These are phyloP conservation scores for Colletotrichum sp. DNA, from an alignment of 2,329 filamentous ascomycete species.

Conservation along the genomic window DNA sequence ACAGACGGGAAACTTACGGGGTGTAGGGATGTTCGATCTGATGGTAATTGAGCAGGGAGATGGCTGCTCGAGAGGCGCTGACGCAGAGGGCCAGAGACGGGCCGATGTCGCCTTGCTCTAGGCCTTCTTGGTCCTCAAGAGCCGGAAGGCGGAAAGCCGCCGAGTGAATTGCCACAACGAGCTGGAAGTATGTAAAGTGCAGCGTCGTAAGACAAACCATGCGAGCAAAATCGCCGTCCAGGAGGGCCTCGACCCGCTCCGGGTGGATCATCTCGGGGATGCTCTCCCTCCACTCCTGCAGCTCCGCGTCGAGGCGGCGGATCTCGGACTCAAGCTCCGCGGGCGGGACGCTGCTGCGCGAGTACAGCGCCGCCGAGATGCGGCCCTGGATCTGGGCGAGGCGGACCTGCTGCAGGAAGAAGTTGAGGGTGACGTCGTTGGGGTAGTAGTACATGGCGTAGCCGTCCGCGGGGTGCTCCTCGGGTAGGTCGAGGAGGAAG, in stretches of 20 bases:
- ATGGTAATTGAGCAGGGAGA: conserved; percentile 14
- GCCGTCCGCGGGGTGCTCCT: conserved; percentile 11
- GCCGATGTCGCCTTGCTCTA: neutral
- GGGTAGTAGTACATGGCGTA: conserved; percentile 17
- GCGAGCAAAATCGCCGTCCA: conserved; percentile 9
- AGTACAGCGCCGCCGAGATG: neutral
- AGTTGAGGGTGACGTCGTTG: conserved; percentile 4
- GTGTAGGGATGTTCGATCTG: conserved; percentile 8
- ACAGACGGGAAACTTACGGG: neutral
- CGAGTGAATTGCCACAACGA: conserved; percentile 12
- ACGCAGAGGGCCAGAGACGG: conserved; percentile 4
- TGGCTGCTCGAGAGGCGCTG: conserved; percentile 8
- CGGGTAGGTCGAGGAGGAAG: conserved; percentile 14
- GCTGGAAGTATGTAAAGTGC: conserved; percentile 19
- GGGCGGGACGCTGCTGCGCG: neutral
- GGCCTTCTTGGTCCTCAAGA: conserved; percentile 5
- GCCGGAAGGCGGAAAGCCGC: neutral
- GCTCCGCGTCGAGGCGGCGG: conserved; percentile 3
- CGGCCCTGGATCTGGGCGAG: conserved; percentile 12
- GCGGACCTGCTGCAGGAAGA: conserved; percentile 14
- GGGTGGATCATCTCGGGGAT: conserved; percentile 16
- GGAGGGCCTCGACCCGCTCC: conserved; percentile 4
- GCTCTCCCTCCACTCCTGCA: conserved; percentile 16
- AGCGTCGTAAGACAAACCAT: conserved; percentile 4
- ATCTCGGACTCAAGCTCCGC: conserved; percentile 16